Base-by-base conservation (phyloP, 1,139 yeast genomes). In the Taphrina wiesneri region DNA sequence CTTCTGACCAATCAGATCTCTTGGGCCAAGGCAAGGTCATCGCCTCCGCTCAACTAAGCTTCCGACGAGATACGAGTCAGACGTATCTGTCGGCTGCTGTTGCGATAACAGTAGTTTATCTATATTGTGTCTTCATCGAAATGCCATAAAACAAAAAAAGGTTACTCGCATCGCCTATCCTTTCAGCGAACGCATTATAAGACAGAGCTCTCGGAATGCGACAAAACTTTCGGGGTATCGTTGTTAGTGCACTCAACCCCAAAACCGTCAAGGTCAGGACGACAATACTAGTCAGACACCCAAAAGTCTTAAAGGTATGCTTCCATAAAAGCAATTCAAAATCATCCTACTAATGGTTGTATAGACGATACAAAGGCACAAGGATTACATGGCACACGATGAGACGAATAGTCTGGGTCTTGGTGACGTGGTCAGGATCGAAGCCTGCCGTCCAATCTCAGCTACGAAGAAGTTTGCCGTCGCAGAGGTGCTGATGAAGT, bases 371-470 rank as follows among this genome's bases (percentile, higher is more conserved):
- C 26, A 34, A 25, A 26, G 52, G 11, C 65, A 62, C 39, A 52
- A 39, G 41, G 53, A 63, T n/a, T 59, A 34, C 54, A 56, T 66
- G 65, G 57, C 56, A 43, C 60, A 63, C 11, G 61, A 36, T 17
- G 65, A 64, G 52, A 54, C 65, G 65, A 59, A 63, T 19, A 21
- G 46, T 32, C 39, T 52, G 25, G 43, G 92, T 74, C 97, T 91
- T 77, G 99, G 99, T 62, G 99, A 93, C 78, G 80, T 93, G 70
- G 99, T 93, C 13, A 85, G 98, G 77, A 90, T 93, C 68, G 96
- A 92, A 77, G 85, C 92, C 66, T 70, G 72, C 26, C 87, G 97
- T 68, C 96, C 96, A 56, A 79, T 91, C 30, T 87, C 96, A 11
- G 83, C 93, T 39, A 81, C 87, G 70, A 93, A 93, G 77, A 84